Evolutionary conservation across 805 yeast genomes (phyloP).

Genomic region (Allodekkera sacchari): DNA sequence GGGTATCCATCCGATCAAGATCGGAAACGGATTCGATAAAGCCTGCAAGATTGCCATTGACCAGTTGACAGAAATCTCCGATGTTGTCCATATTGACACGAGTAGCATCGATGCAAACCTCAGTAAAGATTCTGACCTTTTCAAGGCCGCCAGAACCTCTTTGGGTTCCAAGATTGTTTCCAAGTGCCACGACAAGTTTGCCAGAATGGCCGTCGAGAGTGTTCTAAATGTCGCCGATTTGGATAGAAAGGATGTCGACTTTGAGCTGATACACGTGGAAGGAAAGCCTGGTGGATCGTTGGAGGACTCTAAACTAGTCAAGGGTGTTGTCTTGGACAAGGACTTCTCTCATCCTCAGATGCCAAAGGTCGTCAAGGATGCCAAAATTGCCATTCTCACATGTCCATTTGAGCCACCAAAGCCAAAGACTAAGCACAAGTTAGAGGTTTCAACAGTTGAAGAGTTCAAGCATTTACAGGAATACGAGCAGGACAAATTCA

Average conservation of each 20-base stretch:
- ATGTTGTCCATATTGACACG: constrained; percentile 28
- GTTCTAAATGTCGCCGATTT: constrained; percentile 88
- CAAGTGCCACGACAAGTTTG: constrained; percentile 87
- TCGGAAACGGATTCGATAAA: constrained; percentile 95
- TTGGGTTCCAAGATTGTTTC: constrained; percentile 94
- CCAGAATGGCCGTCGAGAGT: constrained; percentile 95
- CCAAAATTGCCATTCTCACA: constrained; percentile 87
- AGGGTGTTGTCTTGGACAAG: constrained; percentile 91
- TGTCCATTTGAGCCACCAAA: constrained; percentile 99
- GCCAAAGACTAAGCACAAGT: constrained; percentile 97
- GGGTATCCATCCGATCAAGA: constrained; percentile 94
- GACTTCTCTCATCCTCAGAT: constrained; percentile 98
- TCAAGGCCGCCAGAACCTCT: constrained; percentile 91
- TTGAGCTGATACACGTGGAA: constrained; percentile 90
- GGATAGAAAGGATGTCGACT: constrained; percentile 90
- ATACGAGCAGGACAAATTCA: constrained; percentile 86
- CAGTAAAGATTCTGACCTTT: constrained; percentile 43
- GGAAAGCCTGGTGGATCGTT: constrained; percentile 94
- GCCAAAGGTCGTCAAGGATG: constrained; percentile 76
- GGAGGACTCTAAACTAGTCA: constrained; percentile 75
- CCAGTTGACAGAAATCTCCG: constrained; percentile 58
- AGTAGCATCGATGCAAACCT: constrained; percentile 20
- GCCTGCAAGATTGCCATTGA: constrained; percentile 88
- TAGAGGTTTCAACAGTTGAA: constrained; percentile 87
- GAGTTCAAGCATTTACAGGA: constrained; percentile 86